A percentile compares a stretch with the other conserved stretches of the same genome.
These are phyloP conservation scores for Backusella macrospora DNA, from an alignment of 192 early-diverging fungal species.

Conservation along the genomic window DNA sequence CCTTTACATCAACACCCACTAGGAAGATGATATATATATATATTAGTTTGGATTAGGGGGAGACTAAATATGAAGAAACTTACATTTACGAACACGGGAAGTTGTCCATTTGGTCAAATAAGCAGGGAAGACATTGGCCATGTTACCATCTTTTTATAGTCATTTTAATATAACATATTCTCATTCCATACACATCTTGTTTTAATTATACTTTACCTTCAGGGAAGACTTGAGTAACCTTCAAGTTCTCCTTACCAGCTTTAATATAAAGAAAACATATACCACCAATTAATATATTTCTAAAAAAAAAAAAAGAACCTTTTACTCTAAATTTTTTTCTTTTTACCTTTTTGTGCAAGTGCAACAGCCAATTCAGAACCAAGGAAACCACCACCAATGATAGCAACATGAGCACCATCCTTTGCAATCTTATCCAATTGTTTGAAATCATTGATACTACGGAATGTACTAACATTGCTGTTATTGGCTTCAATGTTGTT, in stretches of 20 bases:
- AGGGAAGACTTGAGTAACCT: conserved; percentile 65
- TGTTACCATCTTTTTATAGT: too few species aligned
- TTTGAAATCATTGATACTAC: conserved; percentile 59
- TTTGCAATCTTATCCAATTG: conserved; percentile 48
- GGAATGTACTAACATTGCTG: conserved; percentile 55
- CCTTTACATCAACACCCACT: conserved; percentile 56
- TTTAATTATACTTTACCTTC: conserved; percentile 39
- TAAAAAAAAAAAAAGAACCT: neutral
- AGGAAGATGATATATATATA: neutral
- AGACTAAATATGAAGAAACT: neutral
- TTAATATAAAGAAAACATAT: neutral
- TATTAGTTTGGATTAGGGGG: neutral
- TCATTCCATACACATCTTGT: too few species aligned
- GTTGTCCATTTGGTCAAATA: conserved; percentile 70
- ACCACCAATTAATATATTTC: neutral
- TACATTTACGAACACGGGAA: conserved; percentile 42
- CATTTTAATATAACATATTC: neutral
- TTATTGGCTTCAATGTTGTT: conserved; percentile 35
- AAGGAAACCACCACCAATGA: conserved; percentile 68
- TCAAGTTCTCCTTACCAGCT: conserved; percentile 47
- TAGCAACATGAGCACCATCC: conserved; percentile 50
- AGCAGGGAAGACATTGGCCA: conserved; percentile 60
- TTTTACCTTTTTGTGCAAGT: conserved; percentile 49
- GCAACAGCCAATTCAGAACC: conserved; percentile 66
- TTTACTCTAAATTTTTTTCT: neutral